These are phyloP conservation scores for Plantago ovata DNA, from an alignment of 257 asterid species.

Conservation along the genomic window DNA sequence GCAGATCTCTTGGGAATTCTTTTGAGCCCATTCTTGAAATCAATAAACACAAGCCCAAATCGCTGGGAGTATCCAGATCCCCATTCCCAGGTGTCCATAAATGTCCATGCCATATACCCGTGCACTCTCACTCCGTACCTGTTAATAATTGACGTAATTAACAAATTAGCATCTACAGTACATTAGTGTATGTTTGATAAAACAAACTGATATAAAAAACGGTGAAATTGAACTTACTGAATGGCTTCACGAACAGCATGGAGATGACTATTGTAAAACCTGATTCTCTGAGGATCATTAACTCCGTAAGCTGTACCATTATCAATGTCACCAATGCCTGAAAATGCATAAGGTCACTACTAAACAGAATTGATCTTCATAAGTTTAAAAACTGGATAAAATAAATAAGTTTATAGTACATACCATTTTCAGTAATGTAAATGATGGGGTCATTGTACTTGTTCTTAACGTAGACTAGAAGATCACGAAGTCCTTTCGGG, in stretches of 20 bases:
- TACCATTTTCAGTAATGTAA: constrained; percentile 31
- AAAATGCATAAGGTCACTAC: too few species aligned
- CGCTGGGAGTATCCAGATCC: constrained; percentile 30
- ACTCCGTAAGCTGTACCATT: too few species aligned
- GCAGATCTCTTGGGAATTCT: constrained; percentile 40
- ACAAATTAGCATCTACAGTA: too few species aligned
- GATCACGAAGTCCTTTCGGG: constrained; percentile 19
- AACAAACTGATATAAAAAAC: too few species aligned
- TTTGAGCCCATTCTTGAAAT: constrained; percentile 25
- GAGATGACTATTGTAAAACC: not conserved
- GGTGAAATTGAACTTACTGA: not conserved
- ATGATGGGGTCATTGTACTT: constrained; percentile 15
- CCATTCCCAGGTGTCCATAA: constrained; percentile 48
- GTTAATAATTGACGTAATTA: too few species aligned
- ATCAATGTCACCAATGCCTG: too few species aligned
- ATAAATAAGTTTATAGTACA: not conserved
- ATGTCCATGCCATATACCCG: constrained; percentile 48
- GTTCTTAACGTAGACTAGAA: constrained; percentile 1
- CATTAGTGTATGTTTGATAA: too few species aligned
- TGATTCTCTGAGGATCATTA: not conserved
- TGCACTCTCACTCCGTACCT: constrained; percentile 17
- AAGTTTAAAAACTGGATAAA: not conserved
- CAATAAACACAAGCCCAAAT: constrained; percentile 38
- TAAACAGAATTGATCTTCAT: not conserved
- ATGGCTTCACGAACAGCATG: too few species aligned